Evolutionary conservation across 2,329 filamentous ascomycete genomes (phyloP), one percentile per base, ranked within the genome.

Genomic region (Fusarium bactridioides): DNA sequence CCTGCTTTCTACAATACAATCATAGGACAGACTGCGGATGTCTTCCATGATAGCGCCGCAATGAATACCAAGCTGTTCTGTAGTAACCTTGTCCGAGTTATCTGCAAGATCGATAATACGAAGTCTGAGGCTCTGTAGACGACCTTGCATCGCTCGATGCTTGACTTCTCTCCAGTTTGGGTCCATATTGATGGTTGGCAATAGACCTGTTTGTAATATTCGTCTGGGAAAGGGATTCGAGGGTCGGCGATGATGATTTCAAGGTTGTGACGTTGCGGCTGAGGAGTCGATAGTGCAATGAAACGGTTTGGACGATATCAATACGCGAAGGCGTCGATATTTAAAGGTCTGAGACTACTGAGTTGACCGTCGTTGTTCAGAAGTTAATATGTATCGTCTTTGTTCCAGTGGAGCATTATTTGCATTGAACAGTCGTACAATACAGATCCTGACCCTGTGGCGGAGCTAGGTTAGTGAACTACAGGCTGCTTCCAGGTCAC

Each of bases 171-270:
- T 25, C 50, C 31, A 38, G 23, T 38, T 23, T 4, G 35, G 31
- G 7, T 37, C 19, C 50, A 53, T 53, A 5, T 2, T 5, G 10
- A n/a, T 16, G 10, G 2, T 16, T 16, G 4, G 1, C 1, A 27
- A 9, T 10, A 38, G 13, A 16, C 1, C 3, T 37, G 6, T 1
- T 12, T 4, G 6, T 7, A 5, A 4, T 37, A 1, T 7, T 12
- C 16, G 23, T 15, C 4, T 7, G 3, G 1, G n/a, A 27, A 7
- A n/a, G 10, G 19, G 1, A 4, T 6, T 4, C 0, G 7, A 27
- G 5, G 31, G 0, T 25, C 21, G 9, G 9, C 7, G 44, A 21
- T 5, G 16, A 25, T 11, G 6, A 7, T 11, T 11, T 9, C 16
- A 23, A 25, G 7, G 3, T 45, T 25, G 13, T 1, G 10, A 4